Percentiles rank a stretch among this genome's conserved stretches.
Evolutionary conservation across 2,329 filamentous ascomycete species (phyloP).

Genomic region (Helminthosporium solani): DNA sequence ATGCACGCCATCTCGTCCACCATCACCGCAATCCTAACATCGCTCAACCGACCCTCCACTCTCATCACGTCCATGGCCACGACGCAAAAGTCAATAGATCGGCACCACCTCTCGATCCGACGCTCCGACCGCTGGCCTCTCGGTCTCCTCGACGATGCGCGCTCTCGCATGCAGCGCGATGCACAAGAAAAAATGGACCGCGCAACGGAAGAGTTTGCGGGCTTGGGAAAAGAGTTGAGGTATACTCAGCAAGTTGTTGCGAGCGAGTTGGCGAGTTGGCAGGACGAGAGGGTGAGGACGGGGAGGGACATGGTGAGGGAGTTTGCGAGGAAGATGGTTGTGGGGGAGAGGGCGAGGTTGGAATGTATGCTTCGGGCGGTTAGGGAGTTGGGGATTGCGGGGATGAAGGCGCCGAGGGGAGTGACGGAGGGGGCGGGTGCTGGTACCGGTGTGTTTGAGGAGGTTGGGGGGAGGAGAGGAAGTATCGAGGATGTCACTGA

Average conservation of each 20-base stretch:
- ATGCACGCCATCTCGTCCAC: conserved; percentile 81
- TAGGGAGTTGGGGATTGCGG: conserved; percentile 51
- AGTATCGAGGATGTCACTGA: conserved; percentile 17
- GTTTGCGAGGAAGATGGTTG: conserved; percentile 74
- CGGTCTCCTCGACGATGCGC: conserved; percentile 80
- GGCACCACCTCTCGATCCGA: conserved; percentile 71
- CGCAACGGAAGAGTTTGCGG: conserved; percentile 68
- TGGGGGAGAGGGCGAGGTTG: conserved; percentile 75
- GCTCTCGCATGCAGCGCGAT: conserved; percentile 78
- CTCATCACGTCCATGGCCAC: conserved; percentile 76
- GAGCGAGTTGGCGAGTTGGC: conserved; percentile 88
- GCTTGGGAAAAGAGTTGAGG: conserved; percentile 76
- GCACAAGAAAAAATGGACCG: conserved; percentile 76
- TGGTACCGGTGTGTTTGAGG: conserved; percentile 13
- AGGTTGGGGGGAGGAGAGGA: conserved; percentile 7
- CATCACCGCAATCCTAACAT: conserved; percentile 75
- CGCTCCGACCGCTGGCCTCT: conserved; percentile 79
- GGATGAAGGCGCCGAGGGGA: background rate
- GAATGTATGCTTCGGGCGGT: conserved; percentile 80
- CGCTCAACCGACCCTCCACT: conserved; percentile 75
- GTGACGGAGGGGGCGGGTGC: conserved; percentile 2
- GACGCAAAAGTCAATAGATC: conserved; percentile 73
- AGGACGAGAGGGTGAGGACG: conserved; percentile 79
- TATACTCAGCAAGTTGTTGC: conserved; percentile 95
- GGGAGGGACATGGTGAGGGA: conserved; percentile 73